A percentile compares a stretch with the other conserved stretches of the same genome.
Evolutionary conservation across 2,329 filamentous ascomycete species (phyloP).

Genomic region (Xylaria sp.): DNA sequence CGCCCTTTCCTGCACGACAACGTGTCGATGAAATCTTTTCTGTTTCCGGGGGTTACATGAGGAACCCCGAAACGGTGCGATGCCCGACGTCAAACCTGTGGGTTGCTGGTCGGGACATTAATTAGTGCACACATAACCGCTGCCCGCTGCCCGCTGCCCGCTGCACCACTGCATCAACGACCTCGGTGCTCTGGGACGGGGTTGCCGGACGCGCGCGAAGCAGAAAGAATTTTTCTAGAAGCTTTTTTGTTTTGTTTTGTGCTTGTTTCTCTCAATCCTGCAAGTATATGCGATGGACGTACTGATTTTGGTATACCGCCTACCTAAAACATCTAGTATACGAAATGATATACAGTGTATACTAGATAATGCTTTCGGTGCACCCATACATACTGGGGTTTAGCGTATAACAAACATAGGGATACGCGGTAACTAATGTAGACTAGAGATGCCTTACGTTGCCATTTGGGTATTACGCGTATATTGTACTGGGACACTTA

Average conservation of each 20-base stretch:
- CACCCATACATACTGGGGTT: not conserved
- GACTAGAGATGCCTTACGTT: not conserved
- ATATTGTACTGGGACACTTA: not conserved
- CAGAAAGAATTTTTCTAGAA: constrained; percentile 22
- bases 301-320: not conserved
- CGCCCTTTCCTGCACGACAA: constrained; percentile 31
- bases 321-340: not conserved
- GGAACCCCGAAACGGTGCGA: constrained; percentile 27
- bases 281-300: not conserved
- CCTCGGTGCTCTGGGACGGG: constrained; percentile 28
- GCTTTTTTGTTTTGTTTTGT: not conserved
- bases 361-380: not conserved
- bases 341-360: not conserved
- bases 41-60: constrained; percentile 32
- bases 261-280: not conserved
- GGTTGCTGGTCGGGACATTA: not conserved
- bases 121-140: constrained; percentile 5
- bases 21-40: constrained; percentile 34
- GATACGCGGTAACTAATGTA: not conserved
- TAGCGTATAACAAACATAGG: not conserved
- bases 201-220: constrained; percentile 29
- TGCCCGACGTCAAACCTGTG: constrained; percentile 18
- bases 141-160: too few species aligned
- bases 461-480: not conserved
- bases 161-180: not conserved